These are phyloP conservation scores for Betula pendula DNA, from an alignment of 306 rosid species.

Conservation along the genomic window DNA sequence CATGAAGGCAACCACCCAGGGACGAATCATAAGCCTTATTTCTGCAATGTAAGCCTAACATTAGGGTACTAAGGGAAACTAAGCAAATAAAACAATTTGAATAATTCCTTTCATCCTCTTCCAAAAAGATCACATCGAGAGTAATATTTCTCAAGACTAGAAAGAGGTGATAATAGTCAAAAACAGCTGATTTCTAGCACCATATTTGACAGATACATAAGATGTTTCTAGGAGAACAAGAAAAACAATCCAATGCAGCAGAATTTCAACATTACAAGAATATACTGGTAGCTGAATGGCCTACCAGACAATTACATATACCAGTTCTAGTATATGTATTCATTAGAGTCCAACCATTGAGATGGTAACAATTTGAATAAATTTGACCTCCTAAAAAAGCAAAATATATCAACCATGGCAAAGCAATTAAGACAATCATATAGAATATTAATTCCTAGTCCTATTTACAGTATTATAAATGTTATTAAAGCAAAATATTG, in stretches of 20 bases:
- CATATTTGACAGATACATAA: background rate
- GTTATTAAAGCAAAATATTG: background rate
- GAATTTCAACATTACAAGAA: background rate
- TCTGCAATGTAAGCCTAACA: constrained; percentile 50
- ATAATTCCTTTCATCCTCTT: background rate
- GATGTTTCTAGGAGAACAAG: background rate
- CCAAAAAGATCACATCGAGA: constrained; percentile 5
- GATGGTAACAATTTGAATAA: background rate
- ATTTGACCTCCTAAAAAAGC: constrained; percentile 1
- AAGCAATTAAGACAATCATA: background rate
- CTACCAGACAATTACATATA: background rate
- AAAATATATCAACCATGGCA: background rate
- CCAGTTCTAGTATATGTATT: background rate
- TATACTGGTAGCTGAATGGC: background rate
- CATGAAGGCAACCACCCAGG: constrained; percentile 76
- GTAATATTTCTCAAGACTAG: background rate
- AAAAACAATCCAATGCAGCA: background rate
- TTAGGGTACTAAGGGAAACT: constrained; percentile 25
- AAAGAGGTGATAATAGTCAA: background rate
- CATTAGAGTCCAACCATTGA: background rate
- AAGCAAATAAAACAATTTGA: constrained; percentile 10
- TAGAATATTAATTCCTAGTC: background rate
- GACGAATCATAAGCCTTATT: constrained; percentile 70
- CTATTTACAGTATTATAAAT: background rate
- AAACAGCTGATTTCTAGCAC: background rate